These are phyloP conservation scores for Tuber melanosporum DNA, from an alignment of 495 filamentous ascomycete genomes.

Conservation along the genomic window DNA sequence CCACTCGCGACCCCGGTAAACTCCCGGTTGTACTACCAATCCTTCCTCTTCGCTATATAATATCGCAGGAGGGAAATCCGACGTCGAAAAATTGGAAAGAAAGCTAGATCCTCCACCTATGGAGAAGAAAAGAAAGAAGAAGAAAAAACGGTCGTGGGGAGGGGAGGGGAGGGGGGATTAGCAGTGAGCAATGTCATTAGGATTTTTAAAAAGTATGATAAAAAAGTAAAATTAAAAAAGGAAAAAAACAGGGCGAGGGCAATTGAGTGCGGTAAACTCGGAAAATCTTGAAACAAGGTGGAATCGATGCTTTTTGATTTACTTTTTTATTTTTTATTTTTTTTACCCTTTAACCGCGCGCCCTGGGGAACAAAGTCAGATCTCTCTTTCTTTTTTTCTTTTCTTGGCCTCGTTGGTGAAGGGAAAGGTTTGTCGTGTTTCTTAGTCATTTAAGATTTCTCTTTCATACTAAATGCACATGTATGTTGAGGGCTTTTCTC, in stretches of 20 bases:
- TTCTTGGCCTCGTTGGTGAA: neutral
- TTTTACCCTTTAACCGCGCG: neutral
- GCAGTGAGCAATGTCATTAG: neutral
- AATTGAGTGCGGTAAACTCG: neutral
- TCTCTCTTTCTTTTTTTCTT: neutral
- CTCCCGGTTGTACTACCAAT: neutral
- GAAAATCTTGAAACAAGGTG: neutral
- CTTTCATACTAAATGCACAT: neutral
- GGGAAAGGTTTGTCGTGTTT: neutral
- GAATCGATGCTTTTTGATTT: neutral
- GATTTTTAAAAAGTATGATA: neutral
- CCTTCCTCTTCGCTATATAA: neutral
- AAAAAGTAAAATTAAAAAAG: neutral
- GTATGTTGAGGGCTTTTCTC: neutral
- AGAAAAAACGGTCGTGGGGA: too few species aligned
- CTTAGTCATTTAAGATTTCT: neutral
- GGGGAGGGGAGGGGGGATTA: neutral
- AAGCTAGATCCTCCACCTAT: neutral
- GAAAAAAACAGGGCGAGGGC: neutral
- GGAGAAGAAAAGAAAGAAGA: neutral
- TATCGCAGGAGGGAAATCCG: neutral
- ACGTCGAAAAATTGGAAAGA: neutral
- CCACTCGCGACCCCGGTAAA: neutral
- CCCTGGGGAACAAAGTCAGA: neutral
- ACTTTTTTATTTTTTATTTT: neutral